These are phyloP conservation scores for Ceratocystiopsis sp. DNA, from an alignment of 2,329 filamentous ascomycete species.

Conservation along the genomic window DNA sequence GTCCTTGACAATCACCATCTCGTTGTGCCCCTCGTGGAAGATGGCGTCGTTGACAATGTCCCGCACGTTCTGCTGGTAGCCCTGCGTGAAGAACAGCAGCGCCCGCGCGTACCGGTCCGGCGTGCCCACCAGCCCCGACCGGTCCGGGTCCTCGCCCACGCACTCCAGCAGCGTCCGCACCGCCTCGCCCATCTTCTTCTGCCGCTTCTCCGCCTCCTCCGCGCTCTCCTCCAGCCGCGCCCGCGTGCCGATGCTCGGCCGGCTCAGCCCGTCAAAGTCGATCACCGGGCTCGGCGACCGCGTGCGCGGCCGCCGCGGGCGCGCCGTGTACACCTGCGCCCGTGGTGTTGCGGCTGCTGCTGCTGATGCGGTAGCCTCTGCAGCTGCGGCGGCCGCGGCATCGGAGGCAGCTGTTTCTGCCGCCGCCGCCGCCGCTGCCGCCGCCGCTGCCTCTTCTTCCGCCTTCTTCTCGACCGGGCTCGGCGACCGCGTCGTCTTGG, in stretches of 20 bases:
- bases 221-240: slow-evolving; percentile 40
- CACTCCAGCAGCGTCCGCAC: slow-evolving; percentile 52
- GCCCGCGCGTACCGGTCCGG: slow-evolving; percentile 88
- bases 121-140: slow-evolving; percentile 46
- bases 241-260: slow-evolving; percentile 46
- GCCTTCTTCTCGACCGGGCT: slow-evolving; percentile 11
- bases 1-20: slow-evolving; percentile 94
- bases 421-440: no score
- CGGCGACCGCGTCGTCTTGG: slow-evolving; percentile 9
- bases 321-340: no score
- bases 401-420: no score
- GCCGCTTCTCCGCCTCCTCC: slow-evolving; percentile 31
- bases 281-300: slow-evolving; percentile 20
- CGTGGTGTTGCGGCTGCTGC: no score
- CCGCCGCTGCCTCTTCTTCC: no score
- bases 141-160: slow-evolving; percentile 49
- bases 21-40: slow-evolving; percentile 92
- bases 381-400: no score
- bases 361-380: no score
- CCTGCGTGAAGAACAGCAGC: slow-evolving; percentile 88
- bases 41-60: slow-evolving; percentile 88
- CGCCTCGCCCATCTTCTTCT: slow-evolving; percentile 42
- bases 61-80: slow-evolving; percentile 85
- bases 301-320: background rate
- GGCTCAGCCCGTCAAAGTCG: slow-evolving; percentile 43